phyloP scores from a whole-genome alignment of 805 yeast genomes.

The Metschnikowia chrysomelidarum region DNA sequence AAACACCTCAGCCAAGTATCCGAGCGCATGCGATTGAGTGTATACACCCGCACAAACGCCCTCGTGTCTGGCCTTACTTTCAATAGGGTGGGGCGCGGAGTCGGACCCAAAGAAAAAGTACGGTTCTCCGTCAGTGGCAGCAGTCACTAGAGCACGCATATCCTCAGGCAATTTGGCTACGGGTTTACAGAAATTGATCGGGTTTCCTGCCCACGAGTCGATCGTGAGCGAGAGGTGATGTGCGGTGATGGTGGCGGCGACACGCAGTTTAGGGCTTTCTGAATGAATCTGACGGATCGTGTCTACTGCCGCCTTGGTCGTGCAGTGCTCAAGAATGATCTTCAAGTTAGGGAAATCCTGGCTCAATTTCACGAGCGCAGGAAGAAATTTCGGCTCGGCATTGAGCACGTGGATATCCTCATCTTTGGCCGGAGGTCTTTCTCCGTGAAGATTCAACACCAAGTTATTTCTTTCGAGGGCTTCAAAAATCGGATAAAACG shows the following conservation, averaged over 20 bases:
- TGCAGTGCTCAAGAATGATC: constrained; percentile 92
- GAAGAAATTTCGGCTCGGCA: constrained; percentile 91
- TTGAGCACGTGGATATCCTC: constrained; percentile 82
- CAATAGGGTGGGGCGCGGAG: constrained; percentile 94
- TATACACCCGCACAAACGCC: constrained; percentile 99
- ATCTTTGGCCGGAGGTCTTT: constrained; percentile 64
- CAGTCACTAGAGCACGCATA: constrained; percentile 72
- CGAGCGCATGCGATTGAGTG: constrained; percentile 79
- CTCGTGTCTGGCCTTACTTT: constrained; percentile 67
- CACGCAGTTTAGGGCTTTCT: constrained; percentile 42
- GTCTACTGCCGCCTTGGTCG: constrained; percentile 84
- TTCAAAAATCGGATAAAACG: constrained; percentile 84
- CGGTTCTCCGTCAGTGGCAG: constrained; percentile 89
- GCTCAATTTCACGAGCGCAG: constrained; percentile 80
- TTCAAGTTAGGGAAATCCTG: constrained; percentile 79
- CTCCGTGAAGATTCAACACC: constrained; percentile 92
- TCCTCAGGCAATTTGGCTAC: constrained; percentile 93
- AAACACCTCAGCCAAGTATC: constrained; percentile 85
- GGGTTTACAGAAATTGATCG: constrained; percentile 94
- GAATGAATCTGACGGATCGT: constrained; percentile 57
- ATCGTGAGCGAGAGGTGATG: constrained; percentile 88
- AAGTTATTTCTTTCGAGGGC: constrained; percentile 79
- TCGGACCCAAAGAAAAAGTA: constrained; percentile 97
- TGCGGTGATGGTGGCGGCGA: constrained; percentile 93
- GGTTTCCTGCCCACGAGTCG: constrained; percentile 96